Percentiles rank a stretch among this genome's conserved stretches.
phyloP scores from a whole-genome alignment of 176 grass and related monocot species.

The Carex scoparia region DNA sequence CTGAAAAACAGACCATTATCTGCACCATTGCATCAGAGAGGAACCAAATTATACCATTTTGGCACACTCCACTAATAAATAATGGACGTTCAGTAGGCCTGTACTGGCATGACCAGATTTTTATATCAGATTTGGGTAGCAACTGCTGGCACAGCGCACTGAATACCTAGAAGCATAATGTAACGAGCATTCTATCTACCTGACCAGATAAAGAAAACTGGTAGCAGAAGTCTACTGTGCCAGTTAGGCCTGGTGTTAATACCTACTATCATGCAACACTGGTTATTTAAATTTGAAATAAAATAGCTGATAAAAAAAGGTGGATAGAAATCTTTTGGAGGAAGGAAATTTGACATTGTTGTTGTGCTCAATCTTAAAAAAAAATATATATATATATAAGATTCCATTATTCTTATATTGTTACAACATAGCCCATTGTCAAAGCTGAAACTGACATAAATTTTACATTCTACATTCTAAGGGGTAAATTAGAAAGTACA shows the following conservation, averaged over 20 bases:
- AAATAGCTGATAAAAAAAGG: too few species aligned
- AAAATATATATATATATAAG: too few species aligned
- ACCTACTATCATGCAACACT: background rate
- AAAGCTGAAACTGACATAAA: background rate
- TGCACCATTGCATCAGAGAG: background rate
- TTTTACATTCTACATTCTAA: conserved; percentile 27
- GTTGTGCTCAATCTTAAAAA: background rate
- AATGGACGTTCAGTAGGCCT: background rate
- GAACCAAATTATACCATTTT: background rate
- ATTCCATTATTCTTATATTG: background rate
- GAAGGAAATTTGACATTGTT: background rate
- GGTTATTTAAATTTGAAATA: background rate
- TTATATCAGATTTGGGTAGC: background rate
- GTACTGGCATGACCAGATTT: background rate
- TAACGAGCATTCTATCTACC: background rate
- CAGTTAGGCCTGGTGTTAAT: background rate
- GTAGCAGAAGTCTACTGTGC: background rate
- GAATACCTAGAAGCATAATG: background rate
- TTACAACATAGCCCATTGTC: background rate
- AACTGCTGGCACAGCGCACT: background rate
- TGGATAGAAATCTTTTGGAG: too few species aligned
- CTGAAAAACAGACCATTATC: too few species aligned
- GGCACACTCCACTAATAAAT: background rate
- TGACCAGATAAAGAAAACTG: background rate
- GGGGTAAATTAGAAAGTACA: background rate